Evolutionary conservation across 768 basidiomycete species (phyloP), one percentile per base, ranked within the genome.

Genomic region (Tricholoma hemisulphureum): DNA sequence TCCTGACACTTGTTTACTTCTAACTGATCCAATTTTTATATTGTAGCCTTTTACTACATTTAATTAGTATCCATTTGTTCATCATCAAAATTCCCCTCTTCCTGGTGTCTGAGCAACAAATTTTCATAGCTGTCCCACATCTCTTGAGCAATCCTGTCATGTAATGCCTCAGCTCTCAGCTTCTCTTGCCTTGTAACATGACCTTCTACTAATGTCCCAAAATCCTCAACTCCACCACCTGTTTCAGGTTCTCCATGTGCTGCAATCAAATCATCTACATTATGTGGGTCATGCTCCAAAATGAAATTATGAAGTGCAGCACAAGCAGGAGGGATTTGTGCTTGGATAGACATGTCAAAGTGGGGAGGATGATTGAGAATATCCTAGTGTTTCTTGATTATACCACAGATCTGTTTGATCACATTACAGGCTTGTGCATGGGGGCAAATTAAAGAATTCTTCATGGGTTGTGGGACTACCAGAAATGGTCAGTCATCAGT

Each of bases 331-430:
- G 64, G 63, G 31, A 76, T 56, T 0, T 60, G 57, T 7, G 67
- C 69, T 56, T 76, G 73, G 11, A 63, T 61, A 2, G 53, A 35
- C 57, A 74, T 63, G 24, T 24, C 2, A 57, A 61, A 73, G 21
- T 68, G 51, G 9, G 63, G 65, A 0, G 72, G 57, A 16, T 58
- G 18, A 11, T 56, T 51, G 13, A 70, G 61, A 50, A 69, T 62
- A 2, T 43, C 53, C 57, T 58, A 70, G 18, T 57, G 49, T 16
- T 51, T 49, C 56, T 72, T 73, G 54, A 71, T 2, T 3, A 72
- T 60, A 23, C 75, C 75, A 71, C 77, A 77, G n/a, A 76, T 69
- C 0, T 64, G 56, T 55, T 77, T 72, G 59, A 78, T 63, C 26
- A 76, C 65, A 66, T 77, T 78, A 0, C 65, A 64, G 3, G 65